Evolutionary conservation across 257 asterid species (phyloP).

Genomic region (Parsonsia alboflavescens): DNA sequence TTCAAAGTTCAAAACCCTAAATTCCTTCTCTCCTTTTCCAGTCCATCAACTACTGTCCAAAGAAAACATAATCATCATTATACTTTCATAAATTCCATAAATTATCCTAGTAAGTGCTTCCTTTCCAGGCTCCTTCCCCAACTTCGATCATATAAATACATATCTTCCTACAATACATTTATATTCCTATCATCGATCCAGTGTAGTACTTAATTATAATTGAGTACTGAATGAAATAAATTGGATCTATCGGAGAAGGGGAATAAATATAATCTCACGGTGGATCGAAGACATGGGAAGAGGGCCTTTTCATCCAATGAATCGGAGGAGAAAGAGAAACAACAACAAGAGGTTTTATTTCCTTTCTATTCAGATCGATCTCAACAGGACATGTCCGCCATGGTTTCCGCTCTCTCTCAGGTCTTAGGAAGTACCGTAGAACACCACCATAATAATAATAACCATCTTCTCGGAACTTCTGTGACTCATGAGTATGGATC

Average conservation of each 20-base stretch:
- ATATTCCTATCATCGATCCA: neutral
- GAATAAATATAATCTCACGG: neutral
- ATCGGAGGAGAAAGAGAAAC: slow-evolving; percentile 37
- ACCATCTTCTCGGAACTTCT: slow-evolving; percentile 13
- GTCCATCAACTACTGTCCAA: neutral
- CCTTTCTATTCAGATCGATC: slow-evolving; percentile 62
- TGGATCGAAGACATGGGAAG: slow-evolving; percentile 51
- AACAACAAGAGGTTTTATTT: slow-evolving; percentile 11
- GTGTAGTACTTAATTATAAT: too few species aligned
- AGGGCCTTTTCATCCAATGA: slow-evolving; percentile 48
- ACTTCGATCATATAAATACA: too few species aligned
- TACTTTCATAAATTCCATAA: too few species aligned
- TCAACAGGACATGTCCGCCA: slow-evolving; percentile 72
- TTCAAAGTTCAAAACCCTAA: slow-evolving; percentile 17
- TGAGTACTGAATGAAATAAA: neutral
- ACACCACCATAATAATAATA: too few species aligned
- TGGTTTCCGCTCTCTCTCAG: slow-evolving; percentile 83
- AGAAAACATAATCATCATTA: too few species aligned
- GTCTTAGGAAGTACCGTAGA: slow-evolving; percentile 65
- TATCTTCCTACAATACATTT: too few species aligned
- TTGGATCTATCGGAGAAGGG: too few species aligned
- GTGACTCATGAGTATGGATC: neutral
- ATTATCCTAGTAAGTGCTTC: too few species aligned
- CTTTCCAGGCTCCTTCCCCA: neutral
- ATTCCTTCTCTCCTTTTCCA: neutral